phyloP scores from a whole-genome alignment of 139 green algal genomes.

The Parachlorella kessleri region DNA sequence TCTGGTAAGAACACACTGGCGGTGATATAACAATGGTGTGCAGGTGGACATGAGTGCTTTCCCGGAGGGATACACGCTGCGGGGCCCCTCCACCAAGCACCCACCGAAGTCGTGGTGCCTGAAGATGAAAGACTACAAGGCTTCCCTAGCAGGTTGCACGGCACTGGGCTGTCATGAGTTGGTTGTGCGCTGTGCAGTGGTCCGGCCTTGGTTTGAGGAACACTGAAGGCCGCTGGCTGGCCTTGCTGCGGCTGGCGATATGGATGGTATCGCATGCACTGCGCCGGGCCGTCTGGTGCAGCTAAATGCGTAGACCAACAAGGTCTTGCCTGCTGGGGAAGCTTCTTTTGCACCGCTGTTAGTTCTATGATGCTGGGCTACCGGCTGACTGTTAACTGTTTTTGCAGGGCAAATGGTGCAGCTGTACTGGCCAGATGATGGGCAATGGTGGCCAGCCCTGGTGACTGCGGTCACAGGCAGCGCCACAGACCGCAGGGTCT shows the following conservation, averaged over 20 bases:
- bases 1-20: neutral
- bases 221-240: no score
- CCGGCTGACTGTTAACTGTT: neutral
- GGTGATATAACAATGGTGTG: slow-evolving; percentile 18
- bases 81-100: neutral
- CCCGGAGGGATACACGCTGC: neutral
- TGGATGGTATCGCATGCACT: neutral
- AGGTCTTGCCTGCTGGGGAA: neutral
- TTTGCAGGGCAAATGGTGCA: slow-evolving; percentile 23
- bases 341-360: neutral
- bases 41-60: neutral
- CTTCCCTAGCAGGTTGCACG: slow-evolving; percentile 37
- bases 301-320: neutral
- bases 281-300: neutral
- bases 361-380: neutral
- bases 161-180: no score
- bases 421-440: slow-evolving; percentile 41
- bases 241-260: no score
- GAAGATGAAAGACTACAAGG: slow-evolving; percentile 25
- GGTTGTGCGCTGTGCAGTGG: no score
- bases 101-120: slow-evolving; percentile 22
- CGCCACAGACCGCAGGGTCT: neutral
- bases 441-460: slow-evolving; percentile 41
- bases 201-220: no score
- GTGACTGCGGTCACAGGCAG: slow-evolving; percentile 6